Base-by-base conservation (phyloP, 345 rosid species). In the Lepidium didymum region DNA sequence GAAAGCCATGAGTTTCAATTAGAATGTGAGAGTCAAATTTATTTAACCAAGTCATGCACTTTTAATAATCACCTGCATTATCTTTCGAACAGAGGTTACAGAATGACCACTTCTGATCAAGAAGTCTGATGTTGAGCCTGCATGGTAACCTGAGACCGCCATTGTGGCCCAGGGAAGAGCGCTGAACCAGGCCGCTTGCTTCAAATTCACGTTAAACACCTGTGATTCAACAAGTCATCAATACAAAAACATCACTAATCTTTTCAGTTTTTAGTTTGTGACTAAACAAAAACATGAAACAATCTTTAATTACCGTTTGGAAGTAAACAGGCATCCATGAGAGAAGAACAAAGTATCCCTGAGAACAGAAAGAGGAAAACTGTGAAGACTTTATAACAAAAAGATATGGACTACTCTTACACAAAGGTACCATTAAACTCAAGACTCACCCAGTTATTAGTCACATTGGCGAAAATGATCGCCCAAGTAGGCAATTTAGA, bases 251-350 rank as follows among this genome's bases (percentile, higher is more conserved):
- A 73, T 64, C 36, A 64, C 31, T 3, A 4, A 36, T 21, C 0
- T 51, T 21, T 58, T 33, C 18, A 51, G 25, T 60, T 21, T 50
- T 33, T 13, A 51, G 25, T 60, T 43, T 35, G 34, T 45, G 36
- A n/a, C 11, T 23, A 8, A 58, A 67, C 10, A 13, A 46, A 37
- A 64, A 36, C 53, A 57, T 12, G 4, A 12, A 25, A 19, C 6
- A 41, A 7, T 8, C 8, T 3, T 35, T 43, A 78, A 82, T 73
- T 75, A 90, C 99, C 2, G 91, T 87, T 62, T 85, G 88, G 90
- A 94, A 88, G 77, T 94, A 94, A 61, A 87, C 85, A 38, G 99
- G 99, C 97, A 94, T 94, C 97, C 97, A 94, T 23, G 97, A 83
- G 41, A 94, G 95, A 52, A 94, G 96, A 77, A 94, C 97, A 56